Evolutionary conservation across 306 rosid species (phyloP).

Genomic region (Vicia sativa): DNA sequence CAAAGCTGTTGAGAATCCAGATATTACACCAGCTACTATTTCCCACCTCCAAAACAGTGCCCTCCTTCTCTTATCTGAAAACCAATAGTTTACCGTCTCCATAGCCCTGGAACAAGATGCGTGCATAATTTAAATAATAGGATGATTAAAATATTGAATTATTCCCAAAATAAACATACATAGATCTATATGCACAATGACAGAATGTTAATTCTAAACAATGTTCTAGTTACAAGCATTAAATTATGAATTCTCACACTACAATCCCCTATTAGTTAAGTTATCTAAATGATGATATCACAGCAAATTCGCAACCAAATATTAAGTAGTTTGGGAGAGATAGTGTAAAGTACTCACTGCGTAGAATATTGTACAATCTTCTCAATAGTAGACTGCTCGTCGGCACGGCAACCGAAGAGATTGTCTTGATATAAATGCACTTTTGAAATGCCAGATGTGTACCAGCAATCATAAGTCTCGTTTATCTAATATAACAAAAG

Average conservation of each 20-base stretch:
- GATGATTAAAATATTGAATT: neutral
- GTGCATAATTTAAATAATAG: slow-evolving; percentile 33
- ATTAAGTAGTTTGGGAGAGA: slow-evolving; percentile 3
- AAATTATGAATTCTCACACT: slow-evolving; percentile 28
- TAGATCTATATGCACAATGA: slow-evolving; percentile 7
- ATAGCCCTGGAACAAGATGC: slow-evolving; percentile 58
- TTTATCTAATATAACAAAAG: slow-evolving; percentile 66
- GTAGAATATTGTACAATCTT: slow-evolving; percentile 63
- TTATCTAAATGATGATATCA: slow-evolving; percentile 19
- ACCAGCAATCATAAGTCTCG: slow-evolving; percentile 85
- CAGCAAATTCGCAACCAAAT: slow-evolving; percentile 30
- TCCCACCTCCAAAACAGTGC: slow-evolving; percentile 72
- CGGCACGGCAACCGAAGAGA: slow-evolving; percentile 74
- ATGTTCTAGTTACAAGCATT: slow-evolving; percentile 24
- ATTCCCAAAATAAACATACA: slow-evolving; percentile 1
- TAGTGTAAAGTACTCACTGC: slow-evolving; percentile 61
- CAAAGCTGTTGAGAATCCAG: slow-evolving; percentile 74
- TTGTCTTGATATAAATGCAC: slow-evolving; percentile 71
- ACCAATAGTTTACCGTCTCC: slow-evolving; percentile 62
- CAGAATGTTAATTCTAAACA: slow-evolving; percentile 3
- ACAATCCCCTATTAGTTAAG: slow-evolving; percentile 16
- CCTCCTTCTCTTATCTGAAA: slow-evolving; percentile 44
- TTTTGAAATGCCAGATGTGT: slow-evolving; percentile 77
- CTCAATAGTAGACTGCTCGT: slow-evolving; percentile 67
- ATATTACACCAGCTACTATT: slow-evolving; percentile 55